Conservation (phyloP, 2,329 filamentous ascomycete genomes). For the Metarhizium guizhouense region DNA sequence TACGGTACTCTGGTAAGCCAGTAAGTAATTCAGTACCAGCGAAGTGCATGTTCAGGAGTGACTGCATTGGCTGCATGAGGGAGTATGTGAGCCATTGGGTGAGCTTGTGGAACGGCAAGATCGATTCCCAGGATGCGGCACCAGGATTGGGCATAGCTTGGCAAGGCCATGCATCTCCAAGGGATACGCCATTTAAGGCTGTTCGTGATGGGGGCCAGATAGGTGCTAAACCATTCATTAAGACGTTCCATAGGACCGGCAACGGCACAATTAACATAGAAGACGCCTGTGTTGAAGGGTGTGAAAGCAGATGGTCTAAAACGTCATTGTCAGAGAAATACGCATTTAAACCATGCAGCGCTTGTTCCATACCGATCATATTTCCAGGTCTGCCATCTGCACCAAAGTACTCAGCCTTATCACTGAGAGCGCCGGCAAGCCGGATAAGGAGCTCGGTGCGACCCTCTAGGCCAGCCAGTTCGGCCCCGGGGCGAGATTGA, state of each 20-base stretch:
- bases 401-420: conserved; percentile 78
- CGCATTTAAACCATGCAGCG: neutral
- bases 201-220: conserved; percentile 90
- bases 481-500: conserved; percentile 74
- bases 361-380: conserved; percentile 66
- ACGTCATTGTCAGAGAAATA: neutral
- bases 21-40: conserved; percentile 75
- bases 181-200: conserved; percentile 72
- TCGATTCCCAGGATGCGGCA: conserved; percentile 57
- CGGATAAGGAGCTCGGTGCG: conserved; percentile 70
- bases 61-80: conserved; percentile 84
- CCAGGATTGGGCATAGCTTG: conserved; percentile 62
- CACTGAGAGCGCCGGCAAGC: conserved; percentile 63
- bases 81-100: conserved; percentile 95
- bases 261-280: conserved; percentile 81
- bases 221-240: conserved; percentile 76
- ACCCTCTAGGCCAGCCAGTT: conserved; percentile 77
- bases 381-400: conserved; percentile 79
- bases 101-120: conserved; percentile 87
- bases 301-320: conserved; percentile 81
- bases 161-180: conserved; percentile 94
- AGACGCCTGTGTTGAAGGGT: conserved; percentile 80
- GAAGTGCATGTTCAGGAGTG: conserved; percentile 71
- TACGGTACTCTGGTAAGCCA: conserved; percentile 84
- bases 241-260: conserved; percentile 80